Evolutionary conservation across 257 asterid genomes (phyloP), one percentile per base, ranked within the genome.

Genomic region (Coffea eugenioides): DNA sequence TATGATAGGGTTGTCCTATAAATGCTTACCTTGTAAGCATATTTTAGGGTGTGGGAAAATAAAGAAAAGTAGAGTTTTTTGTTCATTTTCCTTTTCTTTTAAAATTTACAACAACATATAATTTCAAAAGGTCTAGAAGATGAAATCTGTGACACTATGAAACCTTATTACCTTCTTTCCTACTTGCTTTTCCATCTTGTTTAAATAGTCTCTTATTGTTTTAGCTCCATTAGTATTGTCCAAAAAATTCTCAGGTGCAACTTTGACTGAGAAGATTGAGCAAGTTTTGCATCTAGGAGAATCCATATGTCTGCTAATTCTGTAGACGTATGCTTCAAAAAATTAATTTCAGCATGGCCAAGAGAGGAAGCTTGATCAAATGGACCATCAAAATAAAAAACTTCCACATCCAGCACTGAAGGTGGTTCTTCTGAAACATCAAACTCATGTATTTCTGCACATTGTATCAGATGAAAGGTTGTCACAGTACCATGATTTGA

Each of bases 381-480:
- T 0, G 96, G 97, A 51, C 98, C 99, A 46, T 93, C 97, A 57
- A 95, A 95, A 82, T 95, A 93, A 3, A 88, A 95, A 74, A 95
- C 97, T 74, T 93, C 99, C 79, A 92, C 90, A 71, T 93, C 95
- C 73, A 95, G 79, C 77, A 93, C 91, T 8, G 99, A 90, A 70
- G 98, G 99, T 21, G 98, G 99, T 69, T 94, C 98, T 73, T 93
- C 99, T 59, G 84, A 82, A 79, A 97, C 97, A 77, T 95, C 99
- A 85, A 93, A 95, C 89, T 95, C 98, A 20, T 93, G 92, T 81
- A 95, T 89, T 89, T 95, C 99, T 95, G 91, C 69, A 71, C 16
- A 74, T 57, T 86, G 52, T 20, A n/a, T 62, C 52, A 62, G 72
- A 78, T 74, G 51, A 43, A 72, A 79, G 34, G 81, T 54, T 77